A percentile compares a stretch with the other conserved stretches of the same genome.
phyloP scores from a whole-genome alignment of 2,329 filamentous ascomycete species.

The Neurospora sp. region DNA sequence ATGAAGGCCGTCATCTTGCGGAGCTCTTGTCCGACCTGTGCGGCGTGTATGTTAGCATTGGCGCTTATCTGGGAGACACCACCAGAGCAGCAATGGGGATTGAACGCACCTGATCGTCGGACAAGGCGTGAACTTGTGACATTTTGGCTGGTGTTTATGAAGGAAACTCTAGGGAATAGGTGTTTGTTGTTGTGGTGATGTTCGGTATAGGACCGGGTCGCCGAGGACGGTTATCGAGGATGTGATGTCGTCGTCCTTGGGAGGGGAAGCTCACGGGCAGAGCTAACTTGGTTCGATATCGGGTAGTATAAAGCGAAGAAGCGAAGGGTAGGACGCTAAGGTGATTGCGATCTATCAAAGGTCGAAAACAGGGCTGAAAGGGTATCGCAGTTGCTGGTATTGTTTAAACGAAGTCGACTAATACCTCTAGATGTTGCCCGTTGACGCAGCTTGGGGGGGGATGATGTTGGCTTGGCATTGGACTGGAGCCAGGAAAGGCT shows the following conservation, averaged over 20 bases:
- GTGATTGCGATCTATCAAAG: background rate
- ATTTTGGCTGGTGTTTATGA: slow-evolving; percentile 45
- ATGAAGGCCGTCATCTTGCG: slow-evolving; percentile 99
- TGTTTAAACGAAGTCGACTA: background rate
- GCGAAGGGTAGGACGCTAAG: background rate
- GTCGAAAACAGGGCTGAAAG: background rate
- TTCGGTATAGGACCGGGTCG: background rate
- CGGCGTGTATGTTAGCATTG: slow-evolving; percentile 3
- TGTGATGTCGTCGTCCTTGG: background rate
- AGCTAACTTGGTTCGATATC: background rate
- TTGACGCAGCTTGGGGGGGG: background rate
- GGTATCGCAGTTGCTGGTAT: background rate
- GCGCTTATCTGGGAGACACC: slow-evolving; percentile 7
- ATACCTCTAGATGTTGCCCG: background rate
- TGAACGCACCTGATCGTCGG: slow-evolving; percentile 74
- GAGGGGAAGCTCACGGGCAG: background rate
- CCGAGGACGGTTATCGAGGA: background rate
- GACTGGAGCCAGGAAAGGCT: background rate
- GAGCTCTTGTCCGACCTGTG: slow-evolving; percentile 95
- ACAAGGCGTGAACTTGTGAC: slow-evolving; percentile 90
- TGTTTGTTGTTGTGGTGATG: background rate
- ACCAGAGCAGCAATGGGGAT: no score
- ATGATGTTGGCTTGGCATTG: background rate
- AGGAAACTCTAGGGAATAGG: slow-evolving; percentile 6
- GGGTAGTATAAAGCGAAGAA: background rate